Conservation (phyloP, 345 rosid species). For the Geranium rotundifolium region DNA sequence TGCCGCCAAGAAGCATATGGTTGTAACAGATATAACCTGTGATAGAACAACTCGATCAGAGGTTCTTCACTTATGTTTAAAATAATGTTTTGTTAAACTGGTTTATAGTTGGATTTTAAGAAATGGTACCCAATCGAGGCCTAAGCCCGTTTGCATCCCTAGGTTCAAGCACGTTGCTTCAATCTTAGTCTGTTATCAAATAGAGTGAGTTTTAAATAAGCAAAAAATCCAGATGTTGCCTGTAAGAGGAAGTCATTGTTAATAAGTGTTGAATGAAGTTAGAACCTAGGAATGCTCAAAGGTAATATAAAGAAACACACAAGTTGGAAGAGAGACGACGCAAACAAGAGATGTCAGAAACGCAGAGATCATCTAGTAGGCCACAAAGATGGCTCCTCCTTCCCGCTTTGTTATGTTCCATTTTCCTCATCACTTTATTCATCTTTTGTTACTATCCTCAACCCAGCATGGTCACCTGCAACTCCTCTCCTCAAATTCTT, state of each 20-base stretch:
- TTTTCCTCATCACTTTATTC: slow-evolving; percentile 21
- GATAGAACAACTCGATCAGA: too few species aligned
- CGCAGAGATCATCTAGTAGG: slow-evolving; percentile 25
- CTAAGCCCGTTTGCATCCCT: too few species aligned
- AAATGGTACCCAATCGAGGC: too few species aligned
- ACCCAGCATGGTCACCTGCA: slow-evolving; percentile 2
- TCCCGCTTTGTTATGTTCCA: slow-evolving; percentile 17
- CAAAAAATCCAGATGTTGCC: not conserved
- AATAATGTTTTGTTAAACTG: too few species aligned
- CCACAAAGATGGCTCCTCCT: slow-evolving; percentile 18
- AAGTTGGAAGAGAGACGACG: slow-evolving; percentile 2
- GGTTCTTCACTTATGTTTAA: too few species aligned
- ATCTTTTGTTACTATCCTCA: slow-evolving; percentile 17
- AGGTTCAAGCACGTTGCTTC: not conserved
- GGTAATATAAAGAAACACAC: slow-evolving; percentile 4
- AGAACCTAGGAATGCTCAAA: slow-evolving; percentile 16
- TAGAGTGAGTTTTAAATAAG: not conserved
- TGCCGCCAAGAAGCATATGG: too few species aligned
- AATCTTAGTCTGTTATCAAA: not conserved
- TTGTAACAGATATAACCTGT: too few species aligned
- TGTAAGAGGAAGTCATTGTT: slow-evolving; percentile 1
- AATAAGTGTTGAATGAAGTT: not conserved
- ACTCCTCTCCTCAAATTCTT: slow-evolving; percentile 3
- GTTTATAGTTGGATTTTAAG: too few species aligned
- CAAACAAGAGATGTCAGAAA: slow-evolving; percentile 8